These are phyloP conservation scores for Symbiodinium natans DNA, from an alignment of 73 alveolate species.

Conservation along the genomic window DNA sequence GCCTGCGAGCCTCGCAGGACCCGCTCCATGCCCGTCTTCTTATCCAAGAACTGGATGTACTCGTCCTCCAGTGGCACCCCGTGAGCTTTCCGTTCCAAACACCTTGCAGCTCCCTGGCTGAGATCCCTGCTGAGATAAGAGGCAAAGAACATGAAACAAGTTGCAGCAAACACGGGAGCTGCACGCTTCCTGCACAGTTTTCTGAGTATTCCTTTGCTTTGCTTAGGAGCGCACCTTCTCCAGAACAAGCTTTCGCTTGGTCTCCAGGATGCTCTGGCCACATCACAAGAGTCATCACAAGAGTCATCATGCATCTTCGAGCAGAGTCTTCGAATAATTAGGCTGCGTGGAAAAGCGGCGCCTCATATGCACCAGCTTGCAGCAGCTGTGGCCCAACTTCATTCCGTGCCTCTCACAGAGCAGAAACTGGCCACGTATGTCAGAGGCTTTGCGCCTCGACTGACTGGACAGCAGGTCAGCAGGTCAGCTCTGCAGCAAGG, in stretches of 20 bases:
- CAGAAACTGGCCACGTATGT: too few relatives aligned
- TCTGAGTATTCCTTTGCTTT: too few relatives aligned
- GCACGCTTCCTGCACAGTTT: too few relatives aligned
- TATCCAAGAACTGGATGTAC: conserved; percentile 47
- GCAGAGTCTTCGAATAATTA: not conserved
- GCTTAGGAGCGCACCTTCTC: conserved; percentile 26
- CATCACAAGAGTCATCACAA: not conserved
- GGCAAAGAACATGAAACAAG: too few relatives aligned
- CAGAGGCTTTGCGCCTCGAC: too few relatives aligned
- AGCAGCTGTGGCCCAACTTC: conserved; percentile 88
- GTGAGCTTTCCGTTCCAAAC: too few relatives aligned
- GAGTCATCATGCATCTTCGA: not conserved
- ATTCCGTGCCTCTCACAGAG: conserved; percentile 15
- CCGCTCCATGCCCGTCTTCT: conserved; percentile 71
- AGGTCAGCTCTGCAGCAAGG: too few relatives aligned
- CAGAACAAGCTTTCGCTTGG: conserved; percentile 44
- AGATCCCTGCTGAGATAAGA: too few relatives aligned
- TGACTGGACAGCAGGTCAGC: too few relatives aligned
- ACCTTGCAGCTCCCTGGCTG: too few relatives aligned
- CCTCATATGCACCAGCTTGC: conserved; percentile 78
- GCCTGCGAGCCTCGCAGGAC: conserved; percentile 39
- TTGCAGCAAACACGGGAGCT: too few relatives aligned
- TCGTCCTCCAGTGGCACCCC: conserved; percentile 4
- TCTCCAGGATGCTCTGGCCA: conserved; percentile 18
- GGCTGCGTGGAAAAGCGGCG: not conserved